phyloP scores from a whole-genome alignment of 768 basidiomycete genomes.

The Chlorophyllum brunneum region DNA sequence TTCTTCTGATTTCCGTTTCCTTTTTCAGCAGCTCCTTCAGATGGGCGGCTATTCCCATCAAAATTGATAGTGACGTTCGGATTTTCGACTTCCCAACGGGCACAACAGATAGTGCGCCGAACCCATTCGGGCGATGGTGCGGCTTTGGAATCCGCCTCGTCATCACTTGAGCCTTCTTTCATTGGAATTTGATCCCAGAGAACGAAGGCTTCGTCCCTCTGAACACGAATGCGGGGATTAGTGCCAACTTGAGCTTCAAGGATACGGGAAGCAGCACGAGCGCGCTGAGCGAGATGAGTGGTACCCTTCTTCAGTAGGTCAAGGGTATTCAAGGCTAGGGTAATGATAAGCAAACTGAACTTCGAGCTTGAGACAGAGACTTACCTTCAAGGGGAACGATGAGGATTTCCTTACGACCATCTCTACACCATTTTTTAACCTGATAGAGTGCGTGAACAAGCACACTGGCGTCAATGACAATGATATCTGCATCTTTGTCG shows the following conservation, averaged over 20 bases:
- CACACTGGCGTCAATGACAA: constrained; percentile 81
- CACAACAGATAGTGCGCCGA: constrained; percentile 79
- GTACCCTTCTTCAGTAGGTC: constrained; percentile 92
- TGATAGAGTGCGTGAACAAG: constrained; percentile 74
- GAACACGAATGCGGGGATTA: constrained; percentile 77
- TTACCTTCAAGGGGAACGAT: constrained; percentile 88
- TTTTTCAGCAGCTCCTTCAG: constrained; percentile 1
- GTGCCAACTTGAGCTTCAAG: constrained; percentile 85
- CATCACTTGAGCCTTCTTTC: constrained; percentile 20
- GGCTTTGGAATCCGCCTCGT: constrained; percentile 23
- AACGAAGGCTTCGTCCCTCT: constrained; percentile 78
- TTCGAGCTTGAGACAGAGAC: constrained; percentile 20
- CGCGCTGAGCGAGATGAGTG: constrained; percentile 71
- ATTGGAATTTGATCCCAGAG: constrained; percentile 74
- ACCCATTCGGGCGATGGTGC: constrained; percentile 75
- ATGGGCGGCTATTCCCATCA: constrained; percentile 1
- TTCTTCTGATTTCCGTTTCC: constrained; percentile 13
- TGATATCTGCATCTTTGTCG: constrained; percentile 58
- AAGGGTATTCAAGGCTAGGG: constrained; percentile 79
- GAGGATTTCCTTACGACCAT: constrained; percentile 72
- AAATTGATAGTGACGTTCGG: constrained; percentile 24
- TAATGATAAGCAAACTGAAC: neutral
- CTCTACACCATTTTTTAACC: constrained; percentile 79
- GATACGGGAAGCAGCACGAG: constrained; percentile 83
- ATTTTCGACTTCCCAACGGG: constrained; percentile 68